phyloP scores from a whole-genome alignment of 2,329 filamentous ascomycete species.

The Pseudogymnoascus sp. region DNA sequence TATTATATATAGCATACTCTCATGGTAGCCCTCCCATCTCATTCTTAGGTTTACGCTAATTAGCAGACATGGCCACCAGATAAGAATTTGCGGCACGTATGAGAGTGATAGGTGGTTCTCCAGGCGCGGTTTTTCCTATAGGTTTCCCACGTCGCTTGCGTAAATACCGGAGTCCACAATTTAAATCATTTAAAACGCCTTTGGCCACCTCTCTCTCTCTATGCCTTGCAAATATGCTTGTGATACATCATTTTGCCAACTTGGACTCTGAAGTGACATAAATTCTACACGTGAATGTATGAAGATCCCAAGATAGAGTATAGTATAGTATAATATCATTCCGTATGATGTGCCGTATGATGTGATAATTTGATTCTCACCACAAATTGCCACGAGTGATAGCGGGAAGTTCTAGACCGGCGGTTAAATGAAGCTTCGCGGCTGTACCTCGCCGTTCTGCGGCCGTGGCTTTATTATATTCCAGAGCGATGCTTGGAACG shows the following conservation, averaged over 20 bases:
- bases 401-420: not conserved
- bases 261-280: no score
- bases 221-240: not conserved
- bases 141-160: no score
- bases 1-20: not conserved
- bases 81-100: not conserved
- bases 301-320: no score
- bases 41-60: not conserved
- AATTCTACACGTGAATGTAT: no score
- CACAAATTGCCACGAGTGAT: no score
- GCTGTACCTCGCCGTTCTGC: not conserved
- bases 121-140: no score
- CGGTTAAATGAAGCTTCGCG: not conserved
- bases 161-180: not conserved
- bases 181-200: not conserved
- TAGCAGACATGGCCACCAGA: not conserved
- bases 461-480: not conserved
- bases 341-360: no score
- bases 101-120: not conserved
- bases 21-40: not conserved
- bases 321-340: no score
- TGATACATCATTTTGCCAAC: no score
- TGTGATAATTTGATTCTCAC: no score
- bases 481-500: not conserved
- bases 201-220: not conserved